A percentile compares a stretch with the other conserved stretches of the same genome.
Evolutionary conservation across 1,284 basidiomycete genomes (phyloP).

Genomic region (Hemileia vastatrix): DNA sequence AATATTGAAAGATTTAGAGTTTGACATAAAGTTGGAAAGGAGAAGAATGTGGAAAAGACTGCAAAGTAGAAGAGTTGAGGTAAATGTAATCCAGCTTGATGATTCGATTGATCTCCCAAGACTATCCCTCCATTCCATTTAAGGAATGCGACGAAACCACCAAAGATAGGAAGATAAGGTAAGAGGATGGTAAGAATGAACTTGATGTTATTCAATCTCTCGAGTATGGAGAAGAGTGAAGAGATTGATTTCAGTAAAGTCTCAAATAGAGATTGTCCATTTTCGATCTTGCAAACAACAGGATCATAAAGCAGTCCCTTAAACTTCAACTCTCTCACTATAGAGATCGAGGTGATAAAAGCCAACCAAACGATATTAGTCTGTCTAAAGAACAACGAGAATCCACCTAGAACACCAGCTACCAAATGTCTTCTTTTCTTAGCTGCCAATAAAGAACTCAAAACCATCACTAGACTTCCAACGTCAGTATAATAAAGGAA

Average conservation of each 20-base stretch:
- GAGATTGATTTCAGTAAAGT: too few species aligned
- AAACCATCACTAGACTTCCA: conserved; percentile 58
- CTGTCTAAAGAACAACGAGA: conserved; percentile 77
- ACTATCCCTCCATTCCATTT: conserved; percentile 84
- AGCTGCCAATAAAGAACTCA: too few species aligned
- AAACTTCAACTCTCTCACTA: too few species aligned
- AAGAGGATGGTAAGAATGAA: conserved; percentile 51
- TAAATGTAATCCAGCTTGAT: conserved; percentile 68
- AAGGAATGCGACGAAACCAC: conserved; percentile 60
- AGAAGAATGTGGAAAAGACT: conserved; percentile 62
- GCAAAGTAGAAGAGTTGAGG: conserved; percentile 81
- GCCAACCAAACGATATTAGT: conserved; percentile 82
- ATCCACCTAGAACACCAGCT: too few species aligned
- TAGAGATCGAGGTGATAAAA: too few species aligned
- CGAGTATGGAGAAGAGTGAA: too few species aligned
- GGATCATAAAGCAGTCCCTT: too few species aligned
- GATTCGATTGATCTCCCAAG: conserved; percentile 85
- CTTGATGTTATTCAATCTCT: too few species aligned
- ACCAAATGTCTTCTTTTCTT: too few species aligned
- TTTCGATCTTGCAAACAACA: too few species aligned
- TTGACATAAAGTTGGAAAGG: conserved; percentile 64
- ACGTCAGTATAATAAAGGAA: conserved; percentile 86
- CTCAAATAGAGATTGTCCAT: too few species aligned
- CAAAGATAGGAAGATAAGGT: conserved; percentile 42
- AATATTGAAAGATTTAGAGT: too few species aligned